Base-by-base conservation (phyloP, 345 rosid species). In the Heritiera fomes region DNA sequence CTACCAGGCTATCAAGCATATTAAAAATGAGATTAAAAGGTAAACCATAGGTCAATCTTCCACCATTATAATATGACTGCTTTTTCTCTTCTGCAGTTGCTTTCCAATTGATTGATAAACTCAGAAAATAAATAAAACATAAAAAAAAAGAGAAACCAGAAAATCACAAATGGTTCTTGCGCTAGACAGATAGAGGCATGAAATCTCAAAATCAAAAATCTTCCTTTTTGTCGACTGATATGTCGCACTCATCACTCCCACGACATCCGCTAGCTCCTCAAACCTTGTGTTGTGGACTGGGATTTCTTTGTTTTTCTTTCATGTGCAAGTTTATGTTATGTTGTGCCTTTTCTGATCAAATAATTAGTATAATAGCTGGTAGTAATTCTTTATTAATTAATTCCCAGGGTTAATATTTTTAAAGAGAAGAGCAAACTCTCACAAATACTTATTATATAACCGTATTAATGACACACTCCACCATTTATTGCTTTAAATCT, bases 241-340 rank as follows among this genome's bases (percentile, higher is more conserved):
- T 61, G 91, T 92, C 87, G 84, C 90, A 86, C 86, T 91, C 94
- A 84, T 88, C 85, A 82, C 88, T 75, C 78, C 88, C 84, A 89
- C 86, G 84, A 71, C 81, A 77, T 76, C 70, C 20, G 64, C 49
- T n/a, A 6, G 8, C 73, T 53, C 81, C 79, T 71, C 18, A 60
- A 71, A 80, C 70, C 78, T 59, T 56, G 84, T 62, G 75, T 53
- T 72, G 6, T 2, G 8, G 20, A 32, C 75, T 50, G 61, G 13
- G 60, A 50, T 77, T 77, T 77, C 40, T 17, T 32, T 32, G 9
- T 12, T 28, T 23, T 59, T 38, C 46, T 77, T 50, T 43, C 15
- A 52, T 46, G 82, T 80, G 80, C 46, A 52, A 58, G 61, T 40
- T 17, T 59, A 6, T 74, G 38, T 7, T 34, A 3, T 34, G 38